phyloP scores from a whole-genome alignment of 2,329 filamentous ascomycete genomes.

The Cryphonectria naterciae region DNA sequence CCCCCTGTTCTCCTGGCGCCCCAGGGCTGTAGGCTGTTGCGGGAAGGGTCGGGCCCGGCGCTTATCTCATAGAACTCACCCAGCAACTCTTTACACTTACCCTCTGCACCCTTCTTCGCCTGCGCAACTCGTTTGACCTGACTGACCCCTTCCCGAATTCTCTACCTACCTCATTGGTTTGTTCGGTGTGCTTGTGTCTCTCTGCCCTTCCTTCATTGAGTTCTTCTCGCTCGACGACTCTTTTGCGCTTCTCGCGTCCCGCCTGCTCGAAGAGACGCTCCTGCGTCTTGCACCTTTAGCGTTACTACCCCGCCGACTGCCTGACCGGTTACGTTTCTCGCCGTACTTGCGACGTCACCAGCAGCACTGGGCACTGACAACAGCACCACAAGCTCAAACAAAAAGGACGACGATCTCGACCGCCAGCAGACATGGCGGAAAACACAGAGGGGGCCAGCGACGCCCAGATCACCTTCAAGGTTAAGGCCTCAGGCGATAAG shows the following conservation, averaged over 20 bases:
- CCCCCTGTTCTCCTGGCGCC: background rate
- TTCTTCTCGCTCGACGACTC: background rate
- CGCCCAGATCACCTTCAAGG: constrained; percentile 87
- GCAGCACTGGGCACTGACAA: constrained; percentile 7
- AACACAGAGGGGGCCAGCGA: constrained; percentile 64
- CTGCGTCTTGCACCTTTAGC: background rate
- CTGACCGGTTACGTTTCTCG: background rate
- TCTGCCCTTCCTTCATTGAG: background rate
- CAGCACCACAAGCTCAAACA: background rate
- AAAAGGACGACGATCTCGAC: background rate
- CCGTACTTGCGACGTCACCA: constrained; percentile 22
- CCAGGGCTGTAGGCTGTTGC: background rate
- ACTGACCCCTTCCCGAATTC: background rate
- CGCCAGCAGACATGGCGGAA: constrained; percentile 62
- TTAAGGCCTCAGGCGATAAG: constrained; percentile 93
- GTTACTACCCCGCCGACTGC: constrained; percentile 21
- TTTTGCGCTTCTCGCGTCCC: too few species aligned
- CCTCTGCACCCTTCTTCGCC: background rate
- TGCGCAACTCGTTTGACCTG: constrained; percentile 3
- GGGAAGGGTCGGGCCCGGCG: background rate
- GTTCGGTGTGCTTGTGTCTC: background rate
- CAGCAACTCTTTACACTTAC: background rate
- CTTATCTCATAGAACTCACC: background rate
- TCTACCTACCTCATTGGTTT: background rate
- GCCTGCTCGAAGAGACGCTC: background rate